phyloP scores from a whole-genome alignment of 306 rosid species.

The Prunus mira region DNA sequence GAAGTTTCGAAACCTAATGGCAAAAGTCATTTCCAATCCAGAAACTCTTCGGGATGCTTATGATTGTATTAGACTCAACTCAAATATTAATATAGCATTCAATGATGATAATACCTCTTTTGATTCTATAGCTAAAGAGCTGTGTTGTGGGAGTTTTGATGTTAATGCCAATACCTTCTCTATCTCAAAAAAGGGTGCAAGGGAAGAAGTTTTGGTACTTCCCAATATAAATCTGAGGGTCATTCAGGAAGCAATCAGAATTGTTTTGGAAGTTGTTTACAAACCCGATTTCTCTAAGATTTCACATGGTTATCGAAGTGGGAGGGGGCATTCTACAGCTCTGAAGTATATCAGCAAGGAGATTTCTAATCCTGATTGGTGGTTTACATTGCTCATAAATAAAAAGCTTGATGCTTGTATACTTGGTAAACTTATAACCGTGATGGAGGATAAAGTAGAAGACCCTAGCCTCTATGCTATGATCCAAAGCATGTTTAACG shows the following conservation, averaged over 20 bases:
- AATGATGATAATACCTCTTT: slow-evolving; percentile 23
- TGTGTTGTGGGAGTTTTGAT: slow-evolving; percentile 47
- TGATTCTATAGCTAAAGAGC: slow-evolving; percentile 50
- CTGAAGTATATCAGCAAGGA: slow-evolving; percentile 69
- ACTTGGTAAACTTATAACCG: slow-evolving; percentile 47
- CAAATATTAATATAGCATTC: slow-evolving; percentile 37
- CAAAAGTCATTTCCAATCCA: slow-evolving; percentile 59
- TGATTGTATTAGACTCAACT: slow-evolving; percentile 61
- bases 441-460: slow-evolving; percentile 74
- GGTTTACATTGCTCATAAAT: slow-evolving; percentile 62
- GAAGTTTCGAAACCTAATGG: slow-evolving; percentile 58
- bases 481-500: slow-evolving; percentile 59
- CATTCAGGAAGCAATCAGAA: slow-evolving; percentile 79
- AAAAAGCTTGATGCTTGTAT: slow-evolving; percentile 57
- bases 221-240: slow-evolving; percentile 72
- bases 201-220: slow-evolving; percentile 58
- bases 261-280: slow-evolving; percentile 74
- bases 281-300: slow-evolving; percentile 75
- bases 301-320: slow-evolving; percentile 87
- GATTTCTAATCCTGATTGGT: slow-evolving; percentile 67
- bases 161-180: slow-evolving; percentile 50
- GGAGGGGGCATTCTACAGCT: slow-evolving; percentile 67
- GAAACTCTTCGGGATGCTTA: slow-evolving; percentile 75
- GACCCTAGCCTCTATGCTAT: slow-evolving; percentile 54
- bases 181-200: slow-evolving; percentile 53